Evolutionary conservation across 2,329 filamentous ascomycete genomes (phyloP).

Genomic region (Dactylonectria macrodidyma): DNA sequence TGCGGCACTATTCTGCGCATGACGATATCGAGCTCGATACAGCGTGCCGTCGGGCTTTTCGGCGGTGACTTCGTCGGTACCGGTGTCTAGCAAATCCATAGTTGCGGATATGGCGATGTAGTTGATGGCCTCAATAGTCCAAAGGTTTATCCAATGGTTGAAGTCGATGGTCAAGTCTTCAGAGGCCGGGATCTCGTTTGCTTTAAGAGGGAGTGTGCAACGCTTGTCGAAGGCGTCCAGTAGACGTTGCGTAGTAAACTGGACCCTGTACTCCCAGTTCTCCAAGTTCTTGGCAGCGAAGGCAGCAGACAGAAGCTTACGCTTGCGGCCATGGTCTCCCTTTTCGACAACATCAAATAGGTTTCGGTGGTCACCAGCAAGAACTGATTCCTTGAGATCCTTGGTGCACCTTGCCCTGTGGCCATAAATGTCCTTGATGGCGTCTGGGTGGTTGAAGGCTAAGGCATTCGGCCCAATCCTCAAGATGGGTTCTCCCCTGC

Average conservation of each 20-base stretch:
- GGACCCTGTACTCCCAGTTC: conserved; percentile 68
- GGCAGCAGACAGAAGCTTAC: conserved; percentile 63
- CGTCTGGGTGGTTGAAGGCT: conserved; percentile 35
- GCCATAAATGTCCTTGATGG: conserved; percentile 53
- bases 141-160: conserved; percentile 65
- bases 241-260: conserved; percentile 63
- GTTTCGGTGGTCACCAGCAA: conserved; percentile 63
- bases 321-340: conserved; percentile 65
- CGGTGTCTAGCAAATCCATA: conserved; percentile 65
- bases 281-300: conserved; percentile 68
- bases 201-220: conserved; percentile 53
- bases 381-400: conserved; percentile 60
- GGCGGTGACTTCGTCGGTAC: conserved; percentile 59
- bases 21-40: conserved; percentile 61
- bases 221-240: conserved; percentile 59
- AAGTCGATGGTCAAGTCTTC: conserved; percentile 64
- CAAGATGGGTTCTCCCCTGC: conserved; percentile 45
- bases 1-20: conserved; percentile 63
- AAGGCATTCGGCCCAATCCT: conserved; percentile 43
- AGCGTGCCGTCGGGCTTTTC: conserved; percentile 60
- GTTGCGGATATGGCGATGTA: conserved; percentile 66
- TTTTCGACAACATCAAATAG: conserved; percentile 67
- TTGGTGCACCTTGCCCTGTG: conserved; percentile 65
- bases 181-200: conserved; percentile 38
- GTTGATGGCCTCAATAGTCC: conserved; percentile 69